Conservation (phyloP, 2,329 filamentous ascomycete species). For the Penicillium sp. region DNA sequence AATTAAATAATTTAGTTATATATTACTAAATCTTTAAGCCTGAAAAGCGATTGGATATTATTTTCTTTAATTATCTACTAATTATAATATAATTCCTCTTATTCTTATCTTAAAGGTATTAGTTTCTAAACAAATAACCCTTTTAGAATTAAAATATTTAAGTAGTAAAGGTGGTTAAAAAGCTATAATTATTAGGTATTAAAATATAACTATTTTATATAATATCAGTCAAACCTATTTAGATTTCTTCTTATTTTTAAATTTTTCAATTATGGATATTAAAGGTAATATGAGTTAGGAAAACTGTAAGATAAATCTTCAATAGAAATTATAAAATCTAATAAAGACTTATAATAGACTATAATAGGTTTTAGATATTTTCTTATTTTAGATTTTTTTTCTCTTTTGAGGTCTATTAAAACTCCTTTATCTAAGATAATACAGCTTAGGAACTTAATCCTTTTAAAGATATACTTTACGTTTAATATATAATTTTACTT, state of each 20-base stretch:
- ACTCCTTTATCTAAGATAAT: neutral
- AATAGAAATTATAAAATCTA: neutral
- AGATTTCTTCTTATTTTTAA: neutral
- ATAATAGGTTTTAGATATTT: neutral
- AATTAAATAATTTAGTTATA: neutral
- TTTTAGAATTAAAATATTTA: neutral
- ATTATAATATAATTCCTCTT: neutral
- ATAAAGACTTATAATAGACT: neutral
- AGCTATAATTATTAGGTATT: neutral
- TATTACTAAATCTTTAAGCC: neutral
- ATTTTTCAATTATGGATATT: neutral
- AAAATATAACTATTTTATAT: neutral
- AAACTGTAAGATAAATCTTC: neutral
- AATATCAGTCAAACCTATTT: neutral
- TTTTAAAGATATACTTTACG: neutral
- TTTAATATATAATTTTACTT: slow-evolving; percentile 1
- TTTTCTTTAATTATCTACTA: neutral
- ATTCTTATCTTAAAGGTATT: neutral
- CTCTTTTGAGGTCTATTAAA: neutral
- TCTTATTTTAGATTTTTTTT: neutral
- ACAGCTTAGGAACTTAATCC: neutral
- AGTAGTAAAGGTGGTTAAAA: too few species aligned
- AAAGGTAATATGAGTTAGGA: neutral
- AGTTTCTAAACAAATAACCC: too few species aligned
- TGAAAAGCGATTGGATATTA: slow-evolving; percentile 1